Percentiles rank a stretch among this genome's conserved stretches.
Evolutionary conservation across 2,329 filamentous ascomycete species (phyloP).

Genomic region (Fusarium sp.): DNA sequence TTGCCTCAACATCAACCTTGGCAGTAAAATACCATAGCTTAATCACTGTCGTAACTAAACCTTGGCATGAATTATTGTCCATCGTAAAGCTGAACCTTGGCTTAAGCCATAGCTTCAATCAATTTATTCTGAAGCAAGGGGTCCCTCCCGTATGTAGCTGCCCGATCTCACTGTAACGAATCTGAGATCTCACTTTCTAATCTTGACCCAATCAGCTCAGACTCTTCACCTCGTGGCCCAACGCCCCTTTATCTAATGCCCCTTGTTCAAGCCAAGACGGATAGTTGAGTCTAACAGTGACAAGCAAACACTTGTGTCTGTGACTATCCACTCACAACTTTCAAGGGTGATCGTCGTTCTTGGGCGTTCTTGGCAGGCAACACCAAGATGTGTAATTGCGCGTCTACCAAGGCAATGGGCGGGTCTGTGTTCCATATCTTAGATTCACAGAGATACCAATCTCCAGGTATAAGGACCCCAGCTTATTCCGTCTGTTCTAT

Average conservation of each 20-base stretch:
- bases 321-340: slow-evolving; percentile 11
- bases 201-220: slow-evolving; percentile 25
- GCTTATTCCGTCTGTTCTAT: not conserved
- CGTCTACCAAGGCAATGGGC: slow-evolving; percentile 38
- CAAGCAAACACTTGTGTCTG: not conserved
- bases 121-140: slow-evolving; percentile 6
- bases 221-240: slow-evolving; percentile 34
- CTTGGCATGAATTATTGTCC: not conserved
- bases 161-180: slow-evolving; percentile 45
- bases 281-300: slow-evolving; percentile 4
- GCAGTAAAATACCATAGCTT: not conserved
- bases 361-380: slow-evolving; percentile 38
- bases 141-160: slow-evolving; percentile 31
- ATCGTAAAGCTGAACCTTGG: not conserved
- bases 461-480: slow-evolving; percentile 34
- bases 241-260: slow-evolving; percentile 12
- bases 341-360: slow-evolving; percentile 43
- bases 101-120: too few species aligned
- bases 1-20: not conserved
- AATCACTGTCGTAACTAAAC: slow-evolving; percentile 6
- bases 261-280: slow-evolving; percentile 2
- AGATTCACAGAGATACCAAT: not conserved
- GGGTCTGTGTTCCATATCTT: slow-evolving; percentile 38
- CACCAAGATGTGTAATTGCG: slow-evolving; percentile 42
- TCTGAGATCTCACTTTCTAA: slow-evolving; percentile 23